phyloP scores from a whole-genome alignment of 2,329 filamentous ascomycete genomes.

The Ceratocystis huliohia region DNA sequence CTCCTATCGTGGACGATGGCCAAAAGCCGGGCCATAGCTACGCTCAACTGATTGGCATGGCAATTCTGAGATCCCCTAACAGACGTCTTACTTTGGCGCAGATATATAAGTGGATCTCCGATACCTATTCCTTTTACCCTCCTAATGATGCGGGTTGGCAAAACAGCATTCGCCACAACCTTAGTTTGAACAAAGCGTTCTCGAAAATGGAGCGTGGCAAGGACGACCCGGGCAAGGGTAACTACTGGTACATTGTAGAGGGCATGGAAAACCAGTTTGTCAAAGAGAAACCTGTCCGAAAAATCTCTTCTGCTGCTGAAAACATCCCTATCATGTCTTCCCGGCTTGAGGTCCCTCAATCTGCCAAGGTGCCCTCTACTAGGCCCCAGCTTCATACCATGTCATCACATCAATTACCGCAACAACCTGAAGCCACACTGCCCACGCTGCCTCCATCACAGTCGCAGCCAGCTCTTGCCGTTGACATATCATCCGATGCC shows the following conservation, averaged over 20 bases:
- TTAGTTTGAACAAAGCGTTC: constrained; percentile 93
- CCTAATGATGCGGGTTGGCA: constrained; percentile 85
- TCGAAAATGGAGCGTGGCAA: constrained; percentile 92
- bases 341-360: constrained; percentile 32
- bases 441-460: constrained; percentile 32
- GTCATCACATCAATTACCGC: constrained; percentile 6
- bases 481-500: constrained; percentile 63
- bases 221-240: constrained; percentile 92
- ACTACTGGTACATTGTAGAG: constrained; percentile 90
- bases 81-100: constrained; percentile 79
- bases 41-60: constrained; percentile 90
- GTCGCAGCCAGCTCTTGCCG: constrained; percentile 28
- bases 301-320: constrained; percentile 42
- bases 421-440: constrained; percentile 23
- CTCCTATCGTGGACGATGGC: constrained; percentile 70
- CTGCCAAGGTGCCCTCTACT: constrained; percentile 29
- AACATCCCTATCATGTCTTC: constrained; percentile 47
- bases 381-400: constrained; percentile 26
- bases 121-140: constrained; percentile 80
- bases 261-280: constrained; percentile 82
- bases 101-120: constrained; percentile 99
- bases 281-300: constrained; percentile 66
- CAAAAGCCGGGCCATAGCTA: constrained; percentile 86
- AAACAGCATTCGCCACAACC: constrained; percentile 96
- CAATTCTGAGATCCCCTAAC: constrained; percentile 74